phyloP scores from a whole-genome alignment of 2,329 filamentous ascomycete species.

The Plectosphaerella plurivora region DNA sequence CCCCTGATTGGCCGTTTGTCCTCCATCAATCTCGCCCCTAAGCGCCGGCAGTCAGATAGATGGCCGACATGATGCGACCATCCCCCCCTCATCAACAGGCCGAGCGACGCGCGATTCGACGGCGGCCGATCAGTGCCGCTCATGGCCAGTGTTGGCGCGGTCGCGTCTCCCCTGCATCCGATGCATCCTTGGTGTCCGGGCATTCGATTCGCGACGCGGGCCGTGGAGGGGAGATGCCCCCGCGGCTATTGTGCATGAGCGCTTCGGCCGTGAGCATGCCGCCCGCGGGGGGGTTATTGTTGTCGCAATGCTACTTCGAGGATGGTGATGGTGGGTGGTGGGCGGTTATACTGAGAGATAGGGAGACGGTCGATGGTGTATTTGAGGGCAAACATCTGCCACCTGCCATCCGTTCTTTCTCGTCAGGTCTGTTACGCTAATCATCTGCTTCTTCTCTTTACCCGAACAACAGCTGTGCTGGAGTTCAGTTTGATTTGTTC shows the following conservation, averaged over 20 bases:
- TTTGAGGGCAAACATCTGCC: neutral
- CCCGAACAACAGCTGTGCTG: neutral
- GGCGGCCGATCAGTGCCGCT: neutral
- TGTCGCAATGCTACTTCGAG: neutral
- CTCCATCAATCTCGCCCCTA: neutral
- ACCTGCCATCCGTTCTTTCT: neutral
- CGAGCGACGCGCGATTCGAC: neutral
- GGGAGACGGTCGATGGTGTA: neutral
- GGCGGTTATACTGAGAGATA: neutral
- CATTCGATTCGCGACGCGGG: neutral
- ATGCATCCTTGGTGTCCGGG: too few relatives aligned
- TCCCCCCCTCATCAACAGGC: neutral
- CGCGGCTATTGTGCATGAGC: conserved; percentile 20
- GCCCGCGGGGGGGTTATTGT: neutral
- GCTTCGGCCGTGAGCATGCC: conserved; percentile 8
- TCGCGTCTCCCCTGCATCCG: neutral
- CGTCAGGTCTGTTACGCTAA: neutral
- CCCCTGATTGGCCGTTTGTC: neutral
- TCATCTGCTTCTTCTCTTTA: neutral
- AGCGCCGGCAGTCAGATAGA: neutral
- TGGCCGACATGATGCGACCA: neutral
- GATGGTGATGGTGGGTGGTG: neutral
- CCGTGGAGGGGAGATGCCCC: neutral
- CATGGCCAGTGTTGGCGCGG: neutral
- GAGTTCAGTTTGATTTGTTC: neutral